These are phyloP conservation scores for Citrus trifoliata DNA, from an alignment of 345 rosid species.

Conservation along the genomic window DNA sequence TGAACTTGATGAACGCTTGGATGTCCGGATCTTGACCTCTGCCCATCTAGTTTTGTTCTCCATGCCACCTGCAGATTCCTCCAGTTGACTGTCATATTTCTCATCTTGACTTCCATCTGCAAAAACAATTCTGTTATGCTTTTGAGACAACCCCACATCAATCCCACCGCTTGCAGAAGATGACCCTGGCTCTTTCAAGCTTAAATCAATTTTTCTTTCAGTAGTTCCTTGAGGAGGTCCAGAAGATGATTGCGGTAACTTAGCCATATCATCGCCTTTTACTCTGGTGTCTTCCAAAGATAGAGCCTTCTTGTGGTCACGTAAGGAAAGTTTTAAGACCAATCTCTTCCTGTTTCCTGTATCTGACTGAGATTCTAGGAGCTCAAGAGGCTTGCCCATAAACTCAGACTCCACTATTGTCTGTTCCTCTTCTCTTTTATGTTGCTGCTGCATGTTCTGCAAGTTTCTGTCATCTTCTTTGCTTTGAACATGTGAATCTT, in stretches of 20 bases:
- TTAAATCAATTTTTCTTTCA: conserved; percentile 22
- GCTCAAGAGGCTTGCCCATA: conserved; percentile 31
- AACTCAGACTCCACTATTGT: conserved; percentile 17
- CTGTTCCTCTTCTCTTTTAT: conserved; percentile 23
- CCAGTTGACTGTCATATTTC: conserved; percentile 19
- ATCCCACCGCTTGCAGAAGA: conserved; percentile 38
- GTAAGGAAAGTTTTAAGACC: conserved; percentile 68
- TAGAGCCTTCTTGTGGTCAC: conserved; percentile 51
- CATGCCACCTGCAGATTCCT: conserved; percentile 38
- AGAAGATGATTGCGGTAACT: conserved; percentile 35
- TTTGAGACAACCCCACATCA: conserved; percentile 26
- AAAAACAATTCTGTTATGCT: conserved; percentile 28
- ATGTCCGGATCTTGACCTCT: conserved; percentile 43
- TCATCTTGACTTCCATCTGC: conserved; percentile 31
- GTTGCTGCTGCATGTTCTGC: conserved; percentile 32
- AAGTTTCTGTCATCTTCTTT: conserved; percentile 42
- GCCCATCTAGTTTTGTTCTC: conserved; percentile 49
- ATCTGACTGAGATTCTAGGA: conserved; percentile 44
- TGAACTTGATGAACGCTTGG: conserved; percentile 31
- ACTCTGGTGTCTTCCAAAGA: conserved; percentile 36
- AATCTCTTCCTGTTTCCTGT: conserved; percentile 61
- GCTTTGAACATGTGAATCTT: conserved; percentile 31
- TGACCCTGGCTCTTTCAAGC: conserved; percentile 36
- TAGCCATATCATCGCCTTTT: conserved; percentile 27
- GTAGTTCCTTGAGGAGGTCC: conserved; percentile 30